These are phyloP conservation scores for Entoloma clypeatum DNA, from an alignment of 1,284 basidiomycete genomes.

Conservation along the genomic window DNA sequence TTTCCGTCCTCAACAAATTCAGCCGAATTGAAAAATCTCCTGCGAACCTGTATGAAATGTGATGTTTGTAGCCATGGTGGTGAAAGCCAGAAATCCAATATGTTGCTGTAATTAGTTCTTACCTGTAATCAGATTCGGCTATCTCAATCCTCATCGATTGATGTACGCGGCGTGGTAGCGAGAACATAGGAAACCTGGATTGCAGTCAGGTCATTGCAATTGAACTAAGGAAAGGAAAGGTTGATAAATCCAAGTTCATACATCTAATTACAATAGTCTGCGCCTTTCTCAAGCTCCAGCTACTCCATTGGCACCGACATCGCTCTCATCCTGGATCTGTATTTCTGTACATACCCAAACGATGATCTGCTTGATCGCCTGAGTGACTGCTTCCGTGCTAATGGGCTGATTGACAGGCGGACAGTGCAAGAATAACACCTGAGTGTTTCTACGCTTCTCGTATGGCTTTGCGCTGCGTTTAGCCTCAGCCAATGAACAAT, in stretches of 20 bases:
- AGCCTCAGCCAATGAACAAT: slow-evolving; percentile 72
- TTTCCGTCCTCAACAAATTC: slow-evolving; percentile 1
- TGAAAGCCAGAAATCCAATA: slow-evolving; percentile 9
- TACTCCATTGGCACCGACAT: slow-evolving; percentile 19
- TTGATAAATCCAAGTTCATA: slow-evolving; percentile 1
- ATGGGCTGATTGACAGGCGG: slow-evolving; percentile 62
- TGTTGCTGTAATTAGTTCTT: slow-evolving; percentile 2
- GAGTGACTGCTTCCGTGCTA: slow-evolving; percentile 59
- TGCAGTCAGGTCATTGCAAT: too few relatives aligned
- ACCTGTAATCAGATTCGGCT: too few relatives aligned
- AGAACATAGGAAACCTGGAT: too few relatives aligned
- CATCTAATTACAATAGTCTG: background rate
- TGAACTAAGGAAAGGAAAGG: too few relatives aligned
- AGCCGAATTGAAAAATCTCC: background rate
- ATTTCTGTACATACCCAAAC: slow-evolving; percentile 52
- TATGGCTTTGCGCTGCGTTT: slow-evolving; percentile 50
- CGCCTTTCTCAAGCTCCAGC: slow-evolving; percentile 8
- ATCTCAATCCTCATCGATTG: too few relatives aligned
- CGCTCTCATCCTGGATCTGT: slow-evolving; percentile 30
- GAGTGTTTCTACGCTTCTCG: slow-evolving; percentile 50
- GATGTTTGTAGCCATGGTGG: slow-evolving; percentile 79
- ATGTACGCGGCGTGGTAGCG: too few relatives aligned
- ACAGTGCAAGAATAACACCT: slow-evolving; percentile 70
- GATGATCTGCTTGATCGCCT: slow-evolving; percentile 57
- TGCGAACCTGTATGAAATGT: slow-evolving; percentile 64